phyloP scores from a whole-genome alignment of 23 red algal species.

The Gracilariopsis chorda region DNA sequence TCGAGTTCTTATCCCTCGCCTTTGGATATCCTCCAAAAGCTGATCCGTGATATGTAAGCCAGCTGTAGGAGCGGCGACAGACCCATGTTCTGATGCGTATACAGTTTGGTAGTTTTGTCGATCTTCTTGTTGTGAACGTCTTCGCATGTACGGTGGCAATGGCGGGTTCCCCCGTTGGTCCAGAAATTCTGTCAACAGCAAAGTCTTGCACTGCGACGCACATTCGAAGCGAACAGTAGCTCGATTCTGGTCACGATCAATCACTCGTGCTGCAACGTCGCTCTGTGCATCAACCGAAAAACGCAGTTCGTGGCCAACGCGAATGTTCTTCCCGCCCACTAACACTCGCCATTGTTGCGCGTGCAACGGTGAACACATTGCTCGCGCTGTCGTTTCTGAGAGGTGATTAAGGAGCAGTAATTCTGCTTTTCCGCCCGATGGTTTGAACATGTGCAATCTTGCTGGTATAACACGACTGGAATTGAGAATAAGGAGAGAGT shows the following conservation, averaged over 20 bases:
- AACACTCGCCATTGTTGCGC: constrained; percentile 30
- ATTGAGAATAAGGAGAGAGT: constrained; percentile 72
- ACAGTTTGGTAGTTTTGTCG: constrained; percentile 83
- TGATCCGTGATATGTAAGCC: constrained; percentile 87
- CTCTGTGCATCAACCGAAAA: not conserved
- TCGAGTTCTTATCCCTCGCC: constrained; percentile 23
- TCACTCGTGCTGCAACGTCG: constrained; percentile 14
- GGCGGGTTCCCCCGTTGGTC: constrained; percentile 60
- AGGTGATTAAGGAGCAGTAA: constrained; percentile 70
- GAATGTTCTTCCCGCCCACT: constrained; percentile 52
- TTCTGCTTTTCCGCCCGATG: constrained; percentile 64
- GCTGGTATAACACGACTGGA: constrained; percentile 79
- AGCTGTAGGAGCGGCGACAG: constrained; percentile 94
- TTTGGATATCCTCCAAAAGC: constrained; percentile 38
- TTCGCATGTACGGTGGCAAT: constrained; percentile 86
- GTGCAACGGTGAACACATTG: constrained; percentile 21
- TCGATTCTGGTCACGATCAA: constrained; percentile 2
- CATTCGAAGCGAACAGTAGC: constrained; percentile 12
- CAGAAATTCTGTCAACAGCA: constrained; percentile 53
- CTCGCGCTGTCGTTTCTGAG: constrained; percentile 21
- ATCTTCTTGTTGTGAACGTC: constrained; percentile 49
- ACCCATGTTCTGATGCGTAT: constrained; percentile 74
- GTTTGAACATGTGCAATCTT: constrained; percentile 66
- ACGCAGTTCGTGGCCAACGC: constrained; percentile 17
- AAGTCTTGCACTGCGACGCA: not conserved